Evolutionary conservation across 371 early-diverging fungal genomes (phyloP).

Genomic region (Syncephalis plumigaleata): DNA sequence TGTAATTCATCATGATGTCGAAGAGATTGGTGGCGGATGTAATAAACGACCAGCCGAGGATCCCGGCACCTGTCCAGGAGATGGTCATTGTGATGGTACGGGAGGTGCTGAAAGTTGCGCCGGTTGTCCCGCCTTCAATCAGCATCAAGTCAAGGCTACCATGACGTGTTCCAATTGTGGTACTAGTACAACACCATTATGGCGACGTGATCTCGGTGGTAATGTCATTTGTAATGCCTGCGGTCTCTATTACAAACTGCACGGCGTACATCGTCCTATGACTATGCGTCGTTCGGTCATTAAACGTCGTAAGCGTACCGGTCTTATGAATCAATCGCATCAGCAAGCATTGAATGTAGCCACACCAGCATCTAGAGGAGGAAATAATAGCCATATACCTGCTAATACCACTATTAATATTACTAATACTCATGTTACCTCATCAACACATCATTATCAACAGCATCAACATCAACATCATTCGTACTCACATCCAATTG

Average conservation of each 20-base stretch:
- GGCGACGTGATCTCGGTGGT: constrained; percentile 67
- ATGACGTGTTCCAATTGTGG: constrained; percentile 62
- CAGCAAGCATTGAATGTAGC: too few species aligned
- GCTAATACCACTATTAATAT: too few species aligned
- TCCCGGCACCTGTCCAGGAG: constrained; percentile 52
- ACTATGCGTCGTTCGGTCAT: constrained; percentile 70
- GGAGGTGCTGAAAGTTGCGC: constrained; percentile 55
- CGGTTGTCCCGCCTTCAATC: constrained; percentile 64
- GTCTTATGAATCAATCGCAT: background rate
- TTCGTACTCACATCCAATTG: too few species aligned
- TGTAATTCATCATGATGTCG: too few species aligned
- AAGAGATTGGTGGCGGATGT: background rate
- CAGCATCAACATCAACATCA: too few species aligned
- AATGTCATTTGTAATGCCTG: constrained; percentile 76
- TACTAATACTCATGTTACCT: too few species aligned
- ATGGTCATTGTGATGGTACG: constrained; percentile 60
- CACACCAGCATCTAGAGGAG: too few species aligned
- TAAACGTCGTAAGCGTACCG: constrained; percentile 55
- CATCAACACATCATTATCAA: too few species aligned
- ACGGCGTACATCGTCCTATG: constrained; percentile 54
- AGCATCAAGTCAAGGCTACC: constrained; percentile 29
- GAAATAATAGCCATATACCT: too few species aligned
- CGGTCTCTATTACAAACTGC: constrained; percentile 70
- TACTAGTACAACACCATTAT: constrained; percentile 72
- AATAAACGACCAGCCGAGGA: constrained; percentile 4